A percentile compares a stretch with the other conserved stretches of the same genome.
Evolutionary conservation across 768 basidiomycete genomes (phyloP).

Genomic region (Postia placenta): DNA sequence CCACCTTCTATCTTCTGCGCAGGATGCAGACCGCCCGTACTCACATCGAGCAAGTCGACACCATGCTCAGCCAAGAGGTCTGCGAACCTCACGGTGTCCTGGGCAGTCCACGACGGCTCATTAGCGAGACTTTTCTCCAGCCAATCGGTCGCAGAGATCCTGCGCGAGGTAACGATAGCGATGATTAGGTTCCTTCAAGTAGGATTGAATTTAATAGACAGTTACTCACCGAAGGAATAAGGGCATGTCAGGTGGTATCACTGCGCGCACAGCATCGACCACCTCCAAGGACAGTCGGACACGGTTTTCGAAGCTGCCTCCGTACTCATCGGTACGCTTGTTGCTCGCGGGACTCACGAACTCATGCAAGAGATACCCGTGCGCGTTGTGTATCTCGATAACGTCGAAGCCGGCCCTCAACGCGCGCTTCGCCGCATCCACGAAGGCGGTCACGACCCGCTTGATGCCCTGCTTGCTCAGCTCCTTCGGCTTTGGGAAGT

Average conservation of each 20-base stretch:
- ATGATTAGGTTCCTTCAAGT: too few relatives aligned
- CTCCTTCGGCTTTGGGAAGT: conserved; percentile 48
- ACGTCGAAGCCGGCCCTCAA: conserved; percentile 44
- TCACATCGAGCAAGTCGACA: conserved; percentile 73
- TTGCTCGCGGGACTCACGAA: conserved; percentile 35
- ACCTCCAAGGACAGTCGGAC: conserved; percentile 56
- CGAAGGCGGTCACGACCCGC: conserved; percentile 49
- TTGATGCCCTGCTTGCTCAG: conserved; percentile 53
- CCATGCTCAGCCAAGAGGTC: conserved; percentile 55
- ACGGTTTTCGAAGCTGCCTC: conserved; percentile 43
- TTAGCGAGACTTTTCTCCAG: conserved; percentile 50
- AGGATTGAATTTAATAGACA: conserved; percentile 1
- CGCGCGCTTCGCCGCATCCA: conserved; percentile 42
- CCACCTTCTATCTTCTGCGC: conserved; percentile 44
- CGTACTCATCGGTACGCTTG: conserved; percentile 41
- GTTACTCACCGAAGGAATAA: conserved; percentile 57
- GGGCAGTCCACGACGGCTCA: conserved; percentile 59
- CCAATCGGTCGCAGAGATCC: conserved; percentile 73
- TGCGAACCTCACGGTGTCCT: conserved; percentile 62
- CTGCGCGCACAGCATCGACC: conserved; percentile 54
- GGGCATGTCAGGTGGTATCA: conserved; percentile 57
- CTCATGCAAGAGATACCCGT: conserved; percentile 20
- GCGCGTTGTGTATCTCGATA: conserved; percentile 22
- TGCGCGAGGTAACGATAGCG: conserved; percentile 15
- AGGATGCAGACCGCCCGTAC: conserved; percentile 52